phyloP scores from a whole-genome alignment of 1,284 basidiomycete genomes.

The Anthracocystis walkeri region DNA sequence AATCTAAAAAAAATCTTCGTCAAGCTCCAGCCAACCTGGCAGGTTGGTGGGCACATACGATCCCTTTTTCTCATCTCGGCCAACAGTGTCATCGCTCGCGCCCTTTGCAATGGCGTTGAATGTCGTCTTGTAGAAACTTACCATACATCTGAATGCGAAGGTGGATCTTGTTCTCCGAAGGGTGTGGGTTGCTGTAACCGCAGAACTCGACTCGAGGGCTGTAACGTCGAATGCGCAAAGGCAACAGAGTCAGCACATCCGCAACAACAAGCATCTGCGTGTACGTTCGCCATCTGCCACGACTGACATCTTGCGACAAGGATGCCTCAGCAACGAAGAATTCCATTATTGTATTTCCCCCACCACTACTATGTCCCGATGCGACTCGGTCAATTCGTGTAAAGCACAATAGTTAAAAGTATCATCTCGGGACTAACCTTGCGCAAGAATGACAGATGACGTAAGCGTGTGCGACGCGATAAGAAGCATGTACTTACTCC shows the following conservation, averaged over 20 bases:
- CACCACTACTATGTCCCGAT: conserved; percentile 57
- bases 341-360: conserved; percentile 67
- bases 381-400: conserved; percentile 54
- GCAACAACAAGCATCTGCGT: not conserved
- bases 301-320: conserved; percentile 14
- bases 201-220: conserved; percentile 99
- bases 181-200: conserved; percentile 95
- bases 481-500: conserved; percentile 78
- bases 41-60: conserved; percentile 48
- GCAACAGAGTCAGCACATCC: conserved; percentile 10
- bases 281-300: not conserved
- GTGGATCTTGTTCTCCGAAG: conserved; percentile 95
- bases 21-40: conserved; percentile 50
- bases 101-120: not conserved
- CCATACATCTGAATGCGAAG: conserved; percentile 98
- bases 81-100: not conserved
- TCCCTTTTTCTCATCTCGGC: conserved; percentile 57
- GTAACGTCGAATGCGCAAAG: conserved; percentile 6
- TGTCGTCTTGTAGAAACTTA: conserved; percentile 72
- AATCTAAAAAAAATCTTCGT: conserved; percentile 54
- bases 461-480: not conserved
- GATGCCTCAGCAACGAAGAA: conserved; percentile 70
- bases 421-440: conserved; percentile 48
- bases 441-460: conserved; percentile 3
- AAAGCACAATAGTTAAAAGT: conserved; percentile 49